Base-by-base conservation (phyloP, 2,329 filamentous ascomycete species). In the Exophiala sp. region DNA sequence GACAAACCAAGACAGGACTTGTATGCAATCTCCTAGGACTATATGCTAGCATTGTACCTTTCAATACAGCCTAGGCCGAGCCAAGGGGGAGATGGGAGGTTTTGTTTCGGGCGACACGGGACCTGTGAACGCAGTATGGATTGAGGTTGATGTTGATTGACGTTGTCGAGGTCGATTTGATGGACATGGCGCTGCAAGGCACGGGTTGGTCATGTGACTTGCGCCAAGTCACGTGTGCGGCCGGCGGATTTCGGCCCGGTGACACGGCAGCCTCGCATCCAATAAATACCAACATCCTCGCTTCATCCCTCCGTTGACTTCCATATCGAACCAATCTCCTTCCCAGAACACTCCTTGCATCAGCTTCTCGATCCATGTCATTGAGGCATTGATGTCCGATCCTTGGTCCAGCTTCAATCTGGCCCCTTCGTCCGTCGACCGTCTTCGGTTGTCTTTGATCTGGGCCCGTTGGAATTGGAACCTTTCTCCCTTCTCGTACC, bases 1-100 rank as follows among this genome's bases (percentile, higher is more conserved):
- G 10, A 42, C 38, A 18, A 41, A 42, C 40, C 40, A 37, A 54
- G 52, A 55, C 47, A 55, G 19, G 37, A 48, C 18, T 9, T 27
- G 22, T n/a, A 32, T 21, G 27, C 40, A 51, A 55, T 55, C 29
- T 53, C 51, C 43, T n/a, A 13, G 19, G 16, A 29, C 23, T 23
- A 18, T 18, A n/a, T 16, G 18, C 16, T 14, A 18, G 14, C 11
- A n/a, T 24, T 2, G 2, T 21, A 38, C 38, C 46, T 50, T 47
- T 16, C 43, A 53, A 53, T 43, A 13, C 34, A 30, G 27, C 45
- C 39, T 41, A 40, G 14, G 43, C 18, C 19, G 6, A 43, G 18
- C 32, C 23, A 16, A 18, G 13, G 29, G 29, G 11, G 6, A 27
- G 24, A 27, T 27, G 24, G 24, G 10, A n/a, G 30, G 16, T 42